Base-by-base conservation (phyloP, 1,139 yeast species). In the Suhomyces coccinellae region DNA sequence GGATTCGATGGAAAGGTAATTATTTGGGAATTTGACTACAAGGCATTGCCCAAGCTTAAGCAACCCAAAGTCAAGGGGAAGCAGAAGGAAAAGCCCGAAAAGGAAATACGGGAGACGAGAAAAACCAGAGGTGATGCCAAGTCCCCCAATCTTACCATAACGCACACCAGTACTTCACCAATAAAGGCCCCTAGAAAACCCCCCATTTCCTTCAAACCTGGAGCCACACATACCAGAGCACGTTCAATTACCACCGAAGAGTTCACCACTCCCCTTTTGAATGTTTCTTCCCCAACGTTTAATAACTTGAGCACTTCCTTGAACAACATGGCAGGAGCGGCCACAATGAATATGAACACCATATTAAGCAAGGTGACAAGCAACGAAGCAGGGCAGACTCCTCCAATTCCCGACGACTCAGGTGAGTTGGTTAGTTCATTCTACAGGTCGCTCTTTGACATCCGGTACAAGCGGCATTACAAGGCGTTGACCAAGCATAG, bases 11-110 rank as follows among this genome's bases (percentile, higher is more conserved):
- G 90, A 0, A 74, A 75, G 45, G 65, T 86, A 8, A 63, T 83
- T 30, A 66, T 85, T 27, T 87, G 91, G 88, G 95, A 87, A 55
- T 84, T 87, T 59, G 80, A 82, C 43, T 85, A 86, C 35, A 73
- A 78, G 54, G 77, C 83, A 11, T 62, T 85, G 36, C 81, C 84
- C 1, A 75, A 74, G 46, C 63, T 75, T 11, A 78, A 77, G 36
- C 45, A 36, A n/a, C 46, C 44, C 16, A 43, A 42, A n/a, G 27
- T 13, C 22, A 36, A 38, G 30, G 37, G 36, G 14, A 46, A 43
- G 27, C 42, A 34, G 7, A 49, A 46, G 36, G 46, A 40, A 10
- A 43, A 35, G 7, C 34, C 33, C n/a, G 17, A n/a, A 24, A 36
- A 14, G 13, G 34, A 28, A 17, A 11, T 13, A 13, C 16, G 40